Base-by-base conservation (phyloP, 225 moss, liverwort and hornwort species). In the Neckera pumila region DNA sequence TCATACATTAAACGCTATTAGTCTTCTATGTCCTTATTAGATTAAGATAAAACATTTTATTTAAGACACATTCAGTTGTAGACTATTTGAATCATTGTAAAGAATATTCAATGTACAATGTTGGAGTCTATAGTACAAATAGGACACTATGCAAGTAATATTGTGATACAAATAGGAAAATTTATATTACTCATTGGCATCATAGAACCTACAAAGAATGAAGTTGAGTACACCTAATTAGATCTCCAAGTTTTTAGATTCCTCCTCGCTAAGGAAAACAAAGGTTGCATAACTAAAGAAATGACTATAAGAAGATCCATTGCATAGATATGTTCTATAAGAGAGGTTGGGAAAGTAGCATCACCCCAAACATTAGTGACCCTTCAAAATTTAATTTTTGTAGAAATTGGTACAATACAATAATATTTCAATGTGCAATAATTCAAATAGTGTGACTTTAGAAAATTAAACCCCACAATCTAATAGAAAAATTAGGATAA, bases 1-100 rank as follows among this genome's bases (percentile, higher is more conserved):
- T 18, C 2, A 18, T 73, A 6, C 30, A 73, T 73, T 0, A 0
- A 0, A 30, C 0, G 10, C 6, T 30, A 36, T 73, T 17, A 45
- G 30, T 45, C 45, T 30, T 73, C 10, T 4, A 43, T 17, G 43
- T 17, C 17, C 10, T 45, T 10, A 11, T 3, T 28, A 17, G 17
- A 14, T 28, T 10, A 17, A 73, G 17, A 2, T 10, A 73, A 30
- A 3, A 73, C 10, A 45, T 73, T 73, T 15, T 45, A 28, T 45
- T 73, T 45, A 1, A 2, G 2, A 6, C 0, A 4, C 3, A 45
- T 73, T 73, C 4, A 45, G 0, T 45, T 45, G 30, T 45, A 1
- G 9, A 42, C 14, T 42, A 71, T 45, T 30, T 73, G 17, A 47
- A 3, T 7, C 0, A 18, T 4, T 18, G 11, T 30, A 4, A 73